Evolutionary conservation across 2,329 filamentous ascomycete species (phyloP).

Genomic region (Samsoniella hepiali): DNA sequence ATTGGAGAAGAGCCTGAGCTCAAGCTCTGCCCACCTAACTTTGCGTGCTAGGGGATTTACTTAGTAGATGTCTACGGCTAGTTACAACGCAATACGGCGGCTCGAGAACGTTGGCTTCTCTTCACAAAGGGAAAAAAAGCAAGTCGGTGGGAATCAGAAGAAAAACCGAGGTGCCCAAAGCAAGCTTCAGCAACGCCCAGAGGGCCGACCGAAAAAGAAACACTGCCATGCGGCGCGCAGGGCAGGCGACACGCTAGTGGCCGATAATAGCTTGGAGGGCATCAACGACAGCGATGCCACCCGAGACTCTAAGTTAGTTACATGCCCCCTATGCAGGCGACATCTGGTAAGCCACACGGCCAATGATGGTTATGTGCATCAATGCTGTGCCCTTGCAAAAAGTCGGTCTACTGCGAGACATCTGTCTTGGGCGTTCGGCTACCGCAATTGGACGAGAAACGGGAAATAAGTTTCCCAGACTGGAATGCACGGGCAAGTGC

Average conservation of each 20-base stretch:
- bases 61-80: background rate
- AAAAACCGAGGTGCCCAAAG: background rate
- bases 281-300: background rate
- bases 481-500: conserved; percentile 1
- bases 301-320: background rate
- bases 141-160: background rate
- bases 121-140: background rate
- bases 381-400: background rate
- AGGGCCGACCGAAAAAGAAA: background rate
- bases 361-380: background rate
- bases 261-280: background rate
- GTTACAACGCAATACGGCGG: background rate
- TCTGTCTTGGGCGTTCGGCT: background rate
- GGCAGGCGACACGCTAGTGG: background rate
- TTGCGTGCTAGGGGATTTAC: background rate
- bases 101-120: background rate
- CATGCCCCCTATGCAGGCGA: background rate
- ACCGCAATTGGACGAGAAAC: background rate
- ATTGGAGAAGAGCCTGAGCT: background rate
- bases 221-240: background rate
- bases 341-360: background rate
- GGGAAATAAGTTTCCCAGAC: background rate
- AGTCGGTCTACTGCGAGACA: background rate
- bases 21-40: background rate
- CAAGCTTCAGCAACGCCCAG: background rate